Evolutionary conservation across 2,329 filamentous ascomycete genomes (phyloP).

Genomic region (Magnaporthiopsis rhizophila): DNA sequence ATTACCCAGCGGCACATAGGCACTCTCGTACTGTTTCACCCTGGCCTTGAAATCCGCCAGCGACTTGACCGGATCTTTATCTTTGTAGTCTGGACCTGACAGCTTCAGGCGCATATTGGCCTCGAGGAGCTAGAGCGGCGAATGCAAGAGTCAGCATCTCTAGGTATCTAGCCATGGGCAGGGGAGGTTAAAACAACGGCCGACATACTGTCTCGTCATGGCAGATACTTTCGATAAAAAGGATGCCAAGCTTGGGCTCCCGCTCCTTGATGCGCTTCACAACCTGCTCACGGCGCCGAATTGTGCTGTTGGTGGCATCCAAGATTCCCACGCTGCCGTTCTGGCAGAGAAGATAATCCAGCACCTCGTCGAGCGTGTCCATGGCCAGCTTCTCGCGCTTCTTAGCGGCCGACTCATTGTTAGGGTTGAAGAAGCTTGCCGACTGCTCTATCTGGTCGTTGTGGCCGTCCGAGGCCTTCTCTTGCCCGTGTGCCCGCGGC

Average conservation of each 20-base stretch:
- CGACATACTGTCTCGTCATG: constrained; percentile 57
- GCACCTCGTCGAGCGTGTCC: constrained; percentile 82
- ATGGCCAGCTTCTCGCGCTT: constrained; percentile 87
- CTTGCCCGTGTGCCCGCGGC: constrained; percentile 8
- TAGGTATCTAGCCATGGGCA: background rate
- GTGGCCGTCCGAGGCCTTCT: constrained; percentile 4
- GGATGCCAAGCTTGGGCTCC: constrained; percentile 80
- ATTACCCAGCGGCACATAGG: constrained; percentile 82
- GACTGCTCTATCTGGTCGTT: constrained; percentile 69
- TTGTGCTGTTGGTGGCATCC: constrained; percentile 89
- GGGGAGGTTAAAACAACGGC: background rate
- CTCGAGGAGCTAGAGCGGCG: constrained; percentile 57
- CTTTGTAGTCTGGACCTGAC: constrained; percentile 90
- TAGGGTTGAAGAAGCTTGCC: constrained; percentile 87
- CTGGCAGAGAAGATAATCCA: constrained; percentile 77
- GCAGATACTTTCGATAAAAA: constrained; percentile 94
- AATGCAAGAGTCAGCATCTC: background rate
- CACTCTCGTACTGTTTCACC: constrained; percentile 87
- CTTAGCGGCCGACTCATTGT: constrained; percentile 72
- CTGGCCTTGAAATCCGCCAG: constrained; percentile 88
- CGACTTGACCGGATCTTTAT: constrained; percentile 80
- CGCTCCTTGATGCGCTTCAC: constrained; percentile 75
- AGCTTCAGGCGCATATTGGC: constrained; percentile 97
- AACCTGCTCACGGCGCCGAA: constrained; percentile 73
- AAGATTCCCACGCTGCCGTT: constrained; percentile 90